Conservation (phyloP, 805 yeast genomes). For the Lipomyces sp. region DNA sequence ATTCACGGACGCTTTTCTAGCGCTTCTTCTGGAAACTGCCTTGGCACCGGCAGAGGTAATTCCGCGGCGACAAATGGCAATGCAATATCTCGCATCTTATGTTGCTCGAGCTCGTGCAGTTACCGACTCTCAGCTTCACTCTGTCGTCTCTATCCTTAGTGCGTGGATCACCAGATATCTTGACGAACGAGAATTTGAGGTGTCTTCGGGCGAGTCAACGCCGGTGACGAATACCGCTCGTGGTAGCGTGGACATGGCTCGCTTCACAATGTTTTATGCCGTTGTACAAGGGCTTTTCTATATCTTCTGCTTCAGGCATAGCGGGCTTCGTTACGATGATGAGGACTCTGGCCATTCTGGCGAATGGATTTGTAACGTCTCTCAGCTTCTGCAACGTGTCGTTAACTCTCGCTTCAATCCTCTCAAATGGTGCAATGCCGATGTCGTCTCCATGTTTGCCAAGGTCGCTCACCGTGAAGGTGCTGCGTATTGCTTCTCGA, state of each 20-base stretch:
- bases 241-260: constrained; percentile 66
- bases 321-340: constrained; percentile 53
- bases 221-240: constrained; percentile 17
- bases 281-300: constrained; percentile 88
- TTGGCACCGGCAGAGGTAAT: constrained; percentile 69
- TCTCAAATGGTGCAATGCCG: constrained; percentile 87
- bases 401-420: constrained; percentile 91
- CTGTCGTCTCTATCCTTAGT: constrained; percentile 79
- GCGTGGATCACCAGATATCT: constrained; percentile 85
- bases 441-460: constrained; percentile 92
- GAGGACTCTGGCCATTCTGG: constrained; percentile 7
- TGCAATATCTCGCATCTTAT: constrained; percentile 89
- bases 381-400: constrained; percentile 83
- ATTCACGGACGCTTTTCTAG: constrained; percentile 82
- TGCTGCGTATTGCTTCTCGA: constrained; percentile 89
- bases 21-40: constrained; percentile 79
- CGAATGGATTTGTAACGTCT: constrained; percentile 79
- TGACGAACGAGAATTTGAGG: constrained; percentile 82
- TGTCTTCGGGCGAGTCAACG: constrained; percentile 45
- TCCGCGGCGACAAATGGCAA: constrained; percentile 81
- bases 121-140: constrained; percentile 71
- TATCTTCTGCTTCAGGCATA: constrained; percentile 87
- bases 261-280: constrained; percentile 87
- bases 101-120: constrained; percentile 83
- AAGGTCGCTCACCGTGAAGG: constrained; percentile 87